Base-by-base conservation (phyloP, 2,329 filamentous ascomycete genomes). In the Corinectria fuckeliana region DNA sequence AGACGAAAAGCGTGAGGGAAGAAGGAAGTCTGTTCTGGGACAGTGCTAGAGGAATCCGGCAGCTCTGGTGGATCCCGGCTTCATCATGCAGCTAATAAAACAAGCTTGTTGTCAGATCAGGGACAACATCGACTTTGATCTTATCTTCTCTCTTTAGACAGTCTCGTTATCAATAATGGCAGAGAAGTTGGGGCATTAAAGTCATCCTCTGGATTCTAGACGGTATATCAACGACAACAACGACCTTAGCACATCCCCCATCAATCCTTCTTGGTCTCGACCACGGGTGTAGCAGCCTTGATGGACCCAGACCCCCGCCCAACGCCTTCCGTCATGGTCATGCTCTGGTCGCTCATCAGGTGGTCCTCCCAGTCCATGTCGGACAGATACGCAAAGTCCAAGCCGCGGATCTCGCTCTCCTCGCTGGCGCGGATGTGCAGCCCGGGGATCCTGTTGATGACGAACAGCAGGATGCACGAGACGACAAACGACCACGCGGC, bases 401-500 rank as follows among this genome's bases (percentile, higher is more conserved):
- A 70, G 0, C 85, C 85, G 26, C 75, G 72, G 5, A 83, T 70
- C 69, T 87, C 85, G 7, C 80, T 82, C 54, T 86, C 83, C 55
- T 86, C 83, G 1, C 75, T 81, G 1, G 81, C 82, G 16, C 85
- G 76, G 2, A 88, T 74, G 58, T 85, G 82, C 58, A 85, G 76
- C 0, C 83, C 84, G 0, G 85, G 85, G 34, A 87, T 86, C 60
- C 78, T 81, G 68, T 85, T 84, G 67, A 87, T 80, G 61, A 85
- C 71, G 58, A 85, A 82, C 1, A 87, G 77, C 21, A 87, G 72
- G 14, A 81, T 67, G 60, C 80, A 81, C 1, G 81, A 83, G 8
- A 86, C 75, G 23, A 79, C 66, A 62, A 87, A 87, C 0, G 82
- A 83, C 75, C 84, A 87, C 0, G 76, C 73, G 0, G 83, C 82